Percentiles rank a stretch among this genome's conserved stretches.
Conservation (phyloP, 2,329 filamentous ascomycete species). For the Fusarium poae region DNA sequence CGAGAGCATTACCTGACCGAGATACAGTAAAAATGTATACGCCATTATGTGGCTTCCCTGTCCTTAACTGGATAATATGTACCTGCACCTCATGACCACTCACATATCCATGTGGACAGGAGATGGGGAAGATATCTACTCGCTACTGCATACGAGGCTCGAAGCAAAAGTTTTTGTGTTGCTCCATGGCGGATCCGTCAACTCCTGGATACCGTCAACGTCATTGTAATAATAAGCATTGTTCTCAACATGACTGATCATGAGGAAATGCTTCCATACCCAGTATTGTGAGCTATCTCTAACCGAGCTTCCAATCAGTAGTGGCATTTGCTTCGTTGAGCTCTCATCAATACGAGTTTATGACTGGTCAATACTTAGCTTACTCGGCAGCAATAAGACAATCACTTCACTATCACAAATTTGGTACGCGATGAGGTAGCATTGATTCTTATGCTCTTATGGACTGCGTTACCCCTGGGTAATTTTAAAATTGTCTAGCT, state of each 20-base stretch:
- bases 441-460: constrained; percentile 35
- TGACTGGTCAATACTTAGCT: constrained; percentile 6
- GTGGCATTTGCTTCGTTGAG: constrained; percentile 11
- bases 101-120: constrained; percentile 7
- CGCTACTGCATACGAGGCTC: background rate
- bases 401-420: constrained; percentile 8
- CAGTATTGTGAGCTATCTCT: background rate
- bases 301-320: constrained; percentile 3
- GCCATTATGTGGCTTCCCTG: constrained; percentile 20
- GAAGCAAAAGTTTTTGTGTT: background rate
- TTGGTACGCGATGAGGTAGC: constrained; percentile 31
- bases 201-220: background rate
- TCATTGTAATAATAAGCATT: background rate
- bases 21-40: constrained; percentile 1
- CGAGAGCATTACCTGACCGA: constrained; percentile 1
- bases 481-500: constrained; percentile 45
- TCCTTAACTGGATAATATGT: constrained; percentile 9
- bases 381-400: constrained; percentile 15
- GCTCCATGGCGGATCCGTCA: background rate
- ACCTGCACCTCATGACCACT: constrained; percentile 14
- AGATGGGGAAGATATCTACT: background rate
- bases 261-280: background rate
- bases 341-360: constrained; percentile 11
- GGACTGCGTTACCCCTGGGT: constrained; percentile 43
- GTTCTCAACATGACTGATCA: constrained; percentile 11